Percentiles rank a stretch among this genome's conserved stretches.
Evolutionary conservation across 257 asterid genomes (phyloP).

Genomic region (Solanum etuberosum): DNA sequence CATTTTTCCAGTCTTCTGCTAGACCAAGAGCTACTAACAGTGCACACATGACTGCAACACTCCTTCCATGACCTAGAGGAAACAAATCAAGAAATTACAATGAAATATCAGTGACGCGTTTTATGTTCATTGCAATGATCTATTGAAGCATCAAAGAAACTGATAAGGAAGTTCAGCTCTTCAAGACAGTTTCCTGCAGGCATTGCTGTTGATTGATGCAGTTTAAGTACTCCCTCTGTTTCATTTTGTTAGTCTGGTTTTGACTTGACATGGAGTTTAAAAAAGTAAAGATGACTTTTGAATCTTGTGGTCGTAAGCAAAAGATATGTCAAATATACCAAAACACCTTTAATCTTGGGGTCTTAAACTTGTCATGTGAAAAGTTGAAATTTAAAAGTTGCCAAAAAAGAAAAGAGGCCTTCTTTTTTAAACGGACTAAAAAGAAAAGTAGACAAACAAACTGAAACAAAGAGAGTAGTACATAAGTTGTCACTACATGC

Average conservation of each 20-base stretch:
- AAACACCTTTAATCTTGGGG: neutral
- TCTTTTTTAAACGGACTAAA: neutral
- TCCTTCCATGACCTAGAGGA: slow-evolving; percentile 77
- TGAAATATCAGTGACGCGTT: neutral
- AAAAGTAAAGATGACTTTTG: neutral
- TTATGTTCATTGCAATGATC: neutral
- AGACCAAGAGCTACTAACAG: slow-evolving; percentile 80
- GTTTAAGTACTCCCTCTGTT: neutral
- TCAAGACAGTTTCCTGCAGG: neutral
- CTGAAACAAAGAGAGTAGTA: neutral
- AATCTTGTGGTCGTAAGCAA: neutral
- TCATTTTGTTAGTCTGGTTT: neutral
- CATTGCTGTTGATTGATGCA: neutral
- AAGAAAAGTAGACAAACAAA: too few relatives aligned
- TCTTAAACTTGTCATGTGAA: neutral
- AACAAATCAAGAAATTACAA: neutral
- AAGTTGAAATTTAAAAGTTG: neutral
- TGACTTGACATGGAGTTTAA: neutral
- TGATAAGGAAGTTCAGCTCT: neutral
- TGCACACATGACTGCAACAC: slow-evolving; percentile 92
- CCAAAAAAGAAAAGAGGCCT: neutral
- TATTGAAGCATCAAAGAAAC: neutral
- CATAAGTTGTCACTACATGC: neutral
- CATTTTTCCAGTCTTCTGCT: slow-evolving; percentile 87
- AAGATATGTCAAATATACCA: neutral